Percentiles rank a stretch among this genome's conserved stretches.
phyloP scores from a whole-genome alignment of 2,329 filamentous ascomycete genomes.

The Fusarium sp. region DNA sequence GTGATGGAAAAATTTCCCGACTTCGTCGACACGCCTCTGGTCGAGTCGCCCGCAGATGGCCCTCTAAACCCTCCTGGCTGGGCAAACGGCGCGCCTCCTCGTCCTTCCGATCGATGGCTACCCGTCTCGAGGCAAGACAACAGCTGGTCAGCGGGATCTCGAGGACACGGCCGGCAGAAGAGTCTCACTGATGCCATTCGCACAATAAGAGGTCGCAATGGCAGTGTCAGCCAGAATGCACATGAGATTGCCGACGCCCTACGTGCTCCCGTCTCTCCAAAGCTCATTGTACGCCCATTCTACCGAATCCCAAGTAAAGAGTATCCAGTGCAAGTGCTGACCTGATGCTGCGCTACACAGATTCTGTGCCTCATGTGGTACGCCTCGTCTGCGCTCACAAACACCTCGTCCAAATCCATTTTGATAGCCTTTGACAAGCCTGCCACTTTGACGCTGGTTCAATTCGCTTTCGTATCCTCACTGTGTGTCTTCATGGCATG shows the following conservation, averaged over 20 bases:
- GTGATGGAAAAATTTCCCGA: constrained; percentile 71
- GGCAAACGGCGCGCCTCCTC: constrained; percentile 48
- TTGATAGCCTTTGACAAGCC: constrained; percentile 91
- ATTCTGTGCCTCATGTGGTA: constrained; percentile 92
- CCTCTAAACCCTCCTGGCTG: constrained; percentile 46
- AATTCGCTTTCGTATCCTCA: constrained; percentile 91
- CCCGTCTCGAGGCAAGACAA: constrained; percentile 46
- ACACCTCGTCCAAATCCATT: constrained; percentile 98
- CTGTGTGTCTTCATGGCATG: constrained; percentile 87
- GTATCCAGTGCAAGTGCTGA: constrained; percentile 32
- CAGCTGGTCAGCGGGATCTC: constrained; percentile 50
- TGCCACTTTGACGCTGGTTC: constrained; percentile 89
- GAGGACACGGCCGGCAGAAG: constrained; percentile 79
- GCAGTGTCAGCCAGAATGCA: constrained; percentile 91
- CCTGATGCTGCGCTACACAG: constrained; percentile 62
- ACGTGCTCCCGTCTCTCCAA: constrained; percentile 88
- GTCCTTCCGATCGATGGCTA: constrained; percentile 49
- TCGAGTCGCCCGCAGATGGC: constrained; percentile 47
- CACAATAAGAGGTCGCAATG: constrained; percentile 82
- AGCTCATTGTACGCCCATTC: constrained; percentile 75
- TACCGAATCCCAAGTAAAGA: constrained; percentile 24
- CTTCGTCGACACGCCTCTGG: constrained; percentile 58
- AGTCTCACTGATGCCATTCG: constrained; percentile 90
- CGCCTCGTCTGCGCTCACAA: constrained; percentile 92
- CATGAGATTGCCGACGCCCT: constrained; percentile 93